phyloP scores from a whole-genome alignment of 225 moss, liverwort and hornwort genomes.

The Bryoerythrophyllum caledonicum region DNA sequence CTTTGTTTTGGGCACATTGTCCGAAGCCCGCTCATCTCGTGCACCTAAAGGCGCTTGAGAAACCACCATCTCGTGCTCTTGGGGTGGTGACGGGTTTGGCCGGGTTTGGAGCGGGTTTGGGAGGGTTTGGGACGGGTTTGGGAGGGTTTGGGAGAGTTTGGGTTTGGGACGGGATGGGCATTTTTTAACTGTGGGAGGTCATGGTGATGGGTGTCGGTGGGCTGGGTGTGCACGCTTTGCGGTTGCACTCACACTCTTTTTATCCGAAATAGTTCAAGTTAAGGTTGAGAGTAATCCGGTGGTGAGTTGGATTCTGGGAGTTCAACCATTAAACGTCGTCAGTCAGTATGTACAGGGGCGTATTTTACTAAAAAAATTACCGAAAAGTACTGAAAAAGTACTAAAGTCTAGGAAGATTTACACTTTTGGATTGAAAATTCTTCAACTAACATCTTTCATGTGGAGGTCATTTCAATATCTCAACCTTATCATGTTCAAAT shows the following conservation, averaged over 20 bases:
- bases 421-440: no score
- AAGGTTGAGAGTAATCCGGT: not conserved
- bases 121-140: not conserved
- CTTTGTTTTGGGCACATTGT: conserved; percentile 1
- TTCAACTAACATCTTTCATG: no score
- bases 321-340: no score
- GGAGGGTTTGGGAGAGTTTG: not conserved
- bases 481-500: no score
- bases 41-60: conserved; percentile 13
- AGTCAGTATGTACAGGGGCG: no score
- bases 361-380: no score
- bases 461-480: no score
- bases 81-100: not conserved
- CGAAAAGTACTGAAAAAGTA: no score
- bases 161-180: not conserved
- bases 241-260: conserved; percentile 27
- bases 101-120: not conserved
- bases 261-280: not conserved
- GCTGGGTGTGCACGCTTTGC: not conserved
- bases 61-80: conserved; percentile 29
- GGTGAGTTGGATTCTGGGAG: not conserved
- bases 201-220: conserved; percentile 28
- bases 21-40: conserved; percentile 27
- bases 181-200: not conserved
- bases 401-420: no score